Base-by-base conservation (phyloP, 2,329 filamentous ascomycete genomes). In the Sarocladium brachiariae region DNA sequence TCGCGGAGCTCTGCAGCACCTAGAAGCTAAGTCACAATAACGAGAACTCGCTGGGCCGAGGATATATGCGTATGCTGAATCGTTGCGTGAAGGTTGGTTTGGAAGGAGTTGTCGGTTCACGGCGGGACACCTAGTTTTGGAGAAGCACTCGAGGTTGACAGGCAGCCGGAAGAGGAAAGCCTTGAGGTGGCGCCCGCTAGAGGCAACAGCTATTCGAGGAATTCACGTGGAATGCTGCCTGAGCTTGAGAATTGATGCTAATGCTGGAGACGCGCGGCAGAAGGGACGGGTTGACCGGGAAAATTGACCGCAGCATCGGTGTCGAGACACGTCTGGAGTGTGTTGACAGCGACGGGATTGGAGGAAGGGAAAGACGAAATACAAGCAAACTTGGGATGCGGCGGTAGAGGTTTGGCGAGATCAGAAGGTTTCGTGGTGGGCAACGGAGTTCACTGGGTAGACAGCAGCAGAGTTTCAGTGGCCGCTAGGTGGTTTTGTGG, bases 371-470 rank as follows among this genome's bases (percentile, higher is more conserved):
- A 27, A n/a, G 23, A 25, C 9, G n/a, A 25, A 19, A n/a, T 39
- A 19, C 19, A 39, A 9, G 37, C 23, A 19, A 39, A n/a, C n/a
- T 23, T 43, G 21, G 39, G 39, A 43, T 43, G 23, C 23, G 27
- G 7, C 39, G 39, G 39, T 18, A 43, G 39, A 43, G 39, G 39
- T 43, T 43, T 43, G 23, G 27, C 39, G 23, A 43, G 39, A 43
- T 43, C 39, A 43, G 39, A 43, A 43, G 39, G 39, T 43, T 43
- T 43, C 39, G 39, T n/a, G n/a, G n/a, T n/a, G n/a, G n/a, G n/a
- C n/a, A n/a, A n/a, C n/a, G n/a, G n/a, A n/a, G n/a, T n/a, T n/a
- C n/a, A n/a, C 13, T 25, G 39, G 9, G 39, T 5, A 13, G 27
- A 23, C 21, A 18, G 39, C 8, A 13, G 27, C 27, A 30, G 27